Percentiles rank a stretch among this genome's conserved stretches.
Evolutionary conservation across 2,329 filamentous ascomycete genomes (phyloP).

Genomic region (Fusarium beomiforme): DNA sequence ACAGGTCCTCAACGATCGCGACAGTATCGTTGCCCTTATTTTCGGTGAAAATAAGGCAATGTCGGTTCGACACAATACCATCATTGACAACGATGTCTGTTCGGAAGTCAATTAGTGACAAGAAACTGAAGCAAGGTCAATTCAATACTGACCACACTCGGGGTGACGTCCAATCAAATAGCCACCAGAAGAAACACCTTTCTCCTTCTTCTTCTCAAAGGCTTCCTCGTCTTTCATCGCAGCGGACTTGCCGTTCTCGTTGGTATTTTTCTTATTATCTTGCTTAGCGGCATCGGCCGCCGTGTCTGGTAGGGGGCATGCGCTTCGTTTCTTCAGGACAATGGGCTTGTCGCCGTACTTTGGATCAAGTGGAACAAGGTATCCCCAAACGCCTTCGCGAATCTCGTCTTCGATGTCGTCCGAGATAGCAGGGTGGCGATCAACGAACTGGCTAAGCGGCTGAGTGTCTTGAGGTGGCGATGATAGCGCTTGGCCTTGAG

Average conservation of each 20-base stretch:
- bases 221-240: constrained; percentile 64
- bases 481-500: constrained; percentile 58
- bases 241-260: constrained; percentile 57
- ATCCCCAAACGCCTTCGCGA: constrained; percentile 93
- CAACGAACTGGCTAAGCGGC: constrained; percentile 76
- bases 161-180: constrained; percentile 93
- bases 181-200: constrained; percentile 76
- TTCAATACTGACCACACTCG: constrained; percentile 78
- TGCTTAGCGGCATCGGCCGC: constrained; percentile 50
- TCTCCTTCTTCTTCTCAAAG: constrained; percentile 70
- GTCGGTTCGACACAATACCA: constrained; percentile 86
- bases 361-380: constrained; percentile 83
- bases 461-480: constrained; percentile 72
- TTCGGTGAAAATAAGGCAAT: constrained; percentile 74
- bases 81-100: constrained; percentile 77
- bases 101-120: constrained; percentile 25
- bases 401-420: constrained; percentile 88
- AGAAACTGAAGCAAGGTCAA: background rate
- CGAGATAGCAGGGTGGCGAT: constrained; percentile 75
- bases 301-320: constrained; percentile 70
- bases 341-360: constrained; percentile 72
- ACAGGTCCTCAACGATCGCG: constrained; percentile 90
- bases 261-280: constrained; percentile 52
- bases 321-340: constrained; percentile 78
- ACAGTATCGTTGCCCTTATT: constrained; percentile 67